Evolutionary conservation across 2,329 filamentous ascomycete genomes (phyloP).

Genomic region (Graphilbum sp.): DNA sequence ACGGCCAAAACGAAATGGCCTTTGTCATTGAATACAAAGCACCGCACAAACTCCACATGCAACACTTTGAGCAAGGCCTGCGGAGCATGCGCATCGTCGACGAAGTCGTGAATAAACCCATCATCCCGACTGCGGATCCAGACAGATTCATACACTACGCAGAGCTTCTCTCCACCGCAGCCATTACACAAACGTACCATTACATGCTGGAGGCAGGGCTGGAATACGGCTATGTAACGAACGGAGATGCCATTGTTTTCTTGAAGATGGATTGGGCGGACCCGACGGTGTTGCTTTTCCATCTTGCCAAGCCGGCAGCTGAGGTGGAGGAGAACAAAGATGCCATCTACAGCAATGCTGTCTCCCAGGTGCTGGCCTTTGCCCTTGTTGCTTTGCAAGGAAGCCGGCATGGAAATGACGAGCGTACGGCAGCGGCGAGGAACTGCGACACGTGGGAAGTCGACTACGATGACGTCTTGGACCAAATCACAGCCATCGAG

Average conservation of each 20-base stretch:
- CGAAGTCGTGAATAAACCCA: slow-evolving; percentile 14
- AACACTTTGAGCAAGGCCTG: slow-evolving; percentile 24
- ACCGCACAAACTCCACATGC: slow-evolving; percentile 26
- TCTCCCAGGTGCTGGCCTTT: slow-evolving; percentile 16
- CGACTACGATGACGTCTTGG: not conserved
- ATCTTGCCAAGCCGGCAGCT: slow-evolving; percentile 14
- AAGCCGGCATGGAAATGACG: slow-evolving; percentile 9
- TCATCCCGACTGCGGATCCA: slow-evolving; percentile 9
- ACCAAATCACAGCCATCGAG: not conserved
- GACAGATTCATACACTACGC: slow-evolving; percentile 3
- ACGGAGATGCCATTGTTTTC: slow-evolving; percentile 26
- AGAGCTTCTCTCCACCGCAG: slow-evolving; percentile 16
- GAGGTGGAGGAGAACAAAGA: slow-evolving; percentile 13
- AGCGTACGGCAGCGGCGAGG: slow-evolving; percentile 4
- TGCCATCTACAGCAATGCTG: slow-evolving; percentile 11
- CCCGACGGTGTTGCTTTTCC: slow-evolving; percentile 15
- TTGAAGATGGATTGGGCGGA: slow-evolving; percentile 15
- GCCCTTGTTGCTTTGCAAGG: slow-evolving; percentile 12
- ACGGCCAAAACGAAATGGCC: slow-evolving; percentile 10
- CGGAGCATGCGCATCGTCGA: slow-evolving; percentile 22
- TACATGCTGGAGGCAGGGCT: slow-evolving; percentile 31
- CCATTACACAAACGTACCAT: slow-evolving; percentile 29
- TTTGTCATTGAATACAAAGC: slow-evolving; percentile 28
- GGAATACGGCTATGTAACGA: slow-evolving; percentile 25
- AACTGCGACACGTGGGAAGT: not conserved